Conservation (phyloP, 1,284 basidiomycete genomes). For the Lignosus rhinocerotis region DNA sequence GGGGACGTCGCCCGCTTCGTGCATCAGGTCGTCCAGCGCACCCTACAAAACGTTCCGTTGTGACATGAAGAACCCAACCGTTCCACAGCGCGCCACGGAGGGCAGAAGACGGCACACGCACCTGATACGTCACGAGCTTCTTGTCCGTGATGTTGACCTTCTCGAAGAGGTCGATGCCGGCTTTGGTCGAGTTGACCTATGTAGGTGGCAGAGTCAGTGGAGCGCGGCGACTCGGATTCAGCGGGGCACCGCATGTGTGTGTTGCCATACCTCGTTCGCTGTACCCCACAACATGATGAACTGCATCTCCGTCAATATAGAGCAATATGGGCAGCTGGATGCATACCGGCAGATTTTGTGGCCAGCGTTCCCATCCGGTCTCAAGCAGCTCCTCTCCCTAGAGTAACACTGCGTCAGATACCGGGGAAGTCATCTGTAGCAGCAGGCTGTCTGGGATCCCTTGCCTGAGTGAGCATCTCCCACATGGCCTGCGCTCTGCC, state of each 20-base stretch:
- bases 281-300: conserved; percentile 77
- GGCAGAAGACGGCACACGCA: conserved; percentile 22
- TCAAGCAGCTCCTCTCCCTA: conserved; percentile 64
- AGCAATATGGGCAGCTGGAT: not conserved
- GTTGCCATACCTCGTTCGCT: conserved; percentile 56
- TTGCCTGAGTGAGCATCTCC: conserved; percentile 74
- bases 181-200: conserved; percentile 60
- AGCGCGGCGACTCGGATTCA: not conserved
- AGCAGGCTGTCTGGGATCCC: conserved; percentile 12
- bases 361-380: conserved; percentile 64
- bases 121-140: conserved; percentile 37
- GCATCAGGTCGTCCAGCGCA: conserved; percentile 80
- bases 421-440: not conserved
- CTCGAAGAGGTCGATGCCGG: conserved; percentile 62
- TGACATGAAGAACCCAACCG: not conserved
- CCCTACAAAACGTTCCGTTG: conserved; percentile 43
- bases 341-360: conserved; percentile 65
- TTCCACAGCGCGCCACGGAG: not conserved
- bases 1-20: conserved; percentile 73
- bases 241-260: not conserved
- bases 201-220: not conserved
- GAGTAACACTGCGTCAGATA: not conserved
- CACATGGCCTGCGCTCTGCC: conserved; percentile 65
- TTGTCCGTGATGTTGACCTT: conserved; percentile 63
- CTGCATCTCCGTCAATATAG: conserved; percentile 30